Evolutionary conservation across 225 moss, liverwort and hornwort species (phyloP).

Genomic region (Antitrichia curtipendula): DNA sequence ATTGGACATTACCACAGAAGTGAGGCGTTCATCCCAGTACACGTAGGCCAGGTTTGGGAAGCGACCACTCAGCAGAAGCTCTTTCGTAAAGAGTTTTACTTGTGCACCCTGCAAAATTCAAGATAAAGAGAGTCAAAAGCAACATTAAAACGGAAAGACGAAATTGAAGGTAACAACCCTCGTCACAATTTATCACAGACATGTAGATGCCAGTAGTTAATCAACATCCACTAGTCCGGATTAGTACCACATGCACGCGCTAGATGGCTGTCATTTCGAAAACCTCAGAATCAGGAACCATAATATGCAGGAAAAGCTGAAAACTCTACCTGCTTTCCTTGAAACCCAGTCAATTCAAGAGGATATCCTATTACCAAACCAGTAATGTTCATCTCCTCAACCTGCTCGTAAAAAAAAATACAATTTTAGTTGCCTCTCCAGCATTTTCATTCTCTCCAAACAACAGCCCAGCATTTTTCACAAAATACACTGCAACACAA

Average conservation of each 20-base stretch:
- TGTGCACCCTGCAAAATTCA: constrained; percentile 41
- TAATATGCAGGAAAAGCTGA: not conserved
- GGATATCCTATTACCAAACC: constrained; percentile 76
- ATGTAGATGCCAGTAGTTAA: not conserved
- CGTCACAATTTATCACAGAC: not conserved
- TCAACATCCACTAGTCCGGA: not conserved
- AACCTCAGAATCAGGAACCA: not conserved
- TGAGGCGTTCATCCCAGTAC: constrained; percentile 88
- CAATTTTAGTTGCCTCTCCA: not conserved
- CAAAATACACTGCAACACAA: not conserved
- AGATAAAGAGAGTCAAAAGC: not conserved
- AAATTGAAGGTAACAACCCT: not conserved
- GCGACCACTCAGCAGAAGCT: constrained; percentile 52
- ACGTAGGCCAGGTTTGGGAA: constrained; percentile 55
- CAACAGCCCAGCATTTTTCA: not conserved
- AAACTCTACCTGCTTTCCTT: constrained; percentile 55
- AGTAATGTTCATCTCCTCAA: constrained; percentile 37
- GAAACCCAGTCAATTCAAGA: constrained; percentile 56
- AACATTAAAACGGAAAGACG: not conserved
- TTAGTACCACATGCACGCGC: not conserved
- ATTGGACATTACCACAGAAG: constrained; percentile 46
- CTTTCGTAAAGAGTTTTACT: constrained; percentile 62
- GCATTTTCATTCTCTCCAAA: not conserved
- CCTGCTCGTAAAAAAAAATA: constrained; percentile 15
- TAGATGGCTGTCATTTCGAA: not conserved